Percentiles rank a stretch among this genome's conserved stretches.
Conservation (phyloP, 2,329 filamentous ascomycete species). For the Beauveria sp. region DNA sequence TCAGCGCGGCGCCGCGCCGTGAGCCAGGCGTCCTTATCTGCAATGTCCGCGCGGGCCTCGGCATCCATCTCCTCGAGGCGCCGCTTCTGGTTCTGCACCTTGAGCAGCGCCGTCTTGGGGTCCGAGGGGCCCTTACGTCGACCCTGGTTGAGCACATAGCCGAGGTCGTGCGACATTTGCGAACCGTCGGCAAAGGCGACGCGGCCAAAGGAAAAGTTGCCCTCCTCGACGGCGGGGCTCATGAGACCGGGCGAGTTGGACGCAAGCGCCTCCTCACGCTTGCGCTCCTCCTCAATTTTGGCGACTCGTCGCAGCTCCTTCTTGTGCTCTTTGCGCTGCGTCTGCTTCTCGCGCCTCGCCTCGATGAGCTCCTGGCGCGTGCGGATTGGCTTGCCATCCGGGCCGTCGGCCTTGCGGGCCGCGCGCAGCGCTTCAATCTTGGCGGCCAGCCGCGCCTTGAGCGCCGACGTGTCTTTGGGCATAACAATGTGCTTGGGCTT, state of each 20-base stretch:
- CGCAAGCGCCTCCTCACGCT: conserved; percentile 55
- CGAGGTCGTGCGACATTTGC: conserved; percentile 65
- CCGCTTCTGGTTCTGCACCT: conserved; percentile 77
- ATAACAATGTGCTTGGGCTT: conserved; percentile 60
- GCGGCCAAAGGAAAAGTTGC: conserved; percentile 74
- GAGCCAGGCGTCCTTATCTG: conserved; percentile 91
- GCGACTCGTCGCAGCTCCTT: conserved; percentile 72
- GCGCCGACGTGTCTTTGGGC: conserved; percentile 63
- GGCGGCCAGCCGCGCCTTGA: conserved; percentile 71
- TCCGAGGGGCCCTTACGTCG: conserved; percentile 81
- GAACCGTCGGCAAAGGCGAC: conserved; percentile 87
- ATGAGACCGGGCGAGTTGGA: conserved; percentile 55
- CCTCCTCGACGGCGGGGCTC: conserved; percentile 45
- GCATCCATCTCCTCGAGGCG: conserved; percentile 68
- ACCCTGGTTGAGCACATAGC: conserved; percentile 41
- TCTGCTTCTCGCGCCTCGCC: conserved; percentile 77
- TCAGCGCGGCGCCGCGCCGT: conserved; percentile 82
- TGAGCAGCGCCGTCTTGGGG: conserved; percentile 75
- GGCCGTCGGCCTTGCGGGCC: conserved; percentile 77
- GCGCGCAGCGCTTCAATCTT: conserved; percentile 80
- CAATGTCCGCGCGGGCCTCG: conserved; percentile 74
- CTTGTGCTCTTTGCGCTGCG: conserved; percentile 79
- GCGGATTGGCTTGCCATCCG: conserved; percentile 67
- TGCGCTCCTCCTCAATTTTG: conserved; percentile 69
- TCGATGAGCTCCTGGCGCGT: conserved; percentile 91